Evolutionary conservation across 2,329 filamentous ascomycete species (phyloP).

Genomic region (Nothopassalora personata): DNA sequence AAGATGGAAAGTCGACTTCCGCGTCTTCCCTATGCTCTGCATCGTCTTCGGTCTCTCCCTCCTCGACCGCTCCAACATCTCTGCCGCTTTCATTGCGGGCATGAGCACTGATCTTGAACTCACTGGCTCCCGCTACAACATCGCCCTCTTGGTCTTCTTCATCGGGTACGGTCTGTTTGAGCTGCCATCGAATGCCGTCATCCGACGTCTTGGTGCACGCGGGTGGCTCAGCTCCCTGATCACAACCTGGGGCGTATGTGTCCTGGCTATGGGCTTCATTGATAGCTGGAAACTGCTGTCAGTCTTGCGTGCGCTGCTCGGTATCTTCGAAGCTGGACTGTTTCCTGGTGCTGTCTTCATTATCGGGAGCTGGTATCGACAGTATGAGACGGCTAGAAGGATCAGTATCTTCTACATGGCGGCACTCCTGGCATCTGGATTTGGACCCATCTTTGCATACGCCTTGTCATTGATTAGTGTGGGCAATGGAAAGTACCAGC

Average conservation of each 20-base stretch:
- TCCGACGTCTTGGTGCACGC: constrained; percentile 30
- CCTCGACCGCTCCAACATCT: constrained; percentile 74
- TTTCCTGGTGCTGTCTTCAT: constrained; percentile 35
- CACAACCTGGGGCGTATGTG: constrained; percentile 53
- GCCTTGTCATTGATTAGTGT: constrained; percentile 31
- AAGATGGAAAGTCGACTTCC: constrained; percentile 30
- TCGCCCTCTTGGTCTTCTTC: constrained; percentile 32
- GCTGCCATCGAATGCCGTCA: constrained; percentile 30
- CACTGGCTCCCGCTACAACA: constrained; percentile 26
- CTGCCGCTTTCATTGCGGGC: constrained; percentile 65
- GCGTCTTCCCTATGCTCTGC: constrained; percentile 33
- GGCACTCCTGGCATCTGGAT: constrained; percentile 29
- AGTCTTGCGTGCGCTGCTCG: constrained; percentile 53
- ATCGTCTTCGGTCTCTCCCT: constrained; percentile 53
- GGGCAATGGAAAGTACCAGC: constrained; percentile 29
- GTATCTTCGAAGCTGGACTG: constrained; percentile 52
- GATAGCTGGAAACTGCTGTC: constrained; percentile 48
- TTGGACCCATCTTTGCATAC: constrained; percentile 34
- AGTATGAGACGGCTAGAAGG: constrained; percentile 29
- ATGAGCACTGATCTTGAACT: constrained; percentile 37
- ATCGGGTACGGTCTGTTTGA: constrained; percentile 32
- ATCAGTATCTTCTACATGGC: constrained; percentile 44
- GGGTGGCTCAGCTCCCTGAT: constrained; percentile 31
- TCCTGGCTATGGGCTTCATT: constrained; percentile 60
- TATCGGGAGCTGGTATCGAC: constrained; percentile 25